Evolutionary conservation across 2,329 filamentous ascomycete species (phyloP), one percentile per base, ranked within the genome.

Genomic region (Corinectria fuckeliana): DNA sequence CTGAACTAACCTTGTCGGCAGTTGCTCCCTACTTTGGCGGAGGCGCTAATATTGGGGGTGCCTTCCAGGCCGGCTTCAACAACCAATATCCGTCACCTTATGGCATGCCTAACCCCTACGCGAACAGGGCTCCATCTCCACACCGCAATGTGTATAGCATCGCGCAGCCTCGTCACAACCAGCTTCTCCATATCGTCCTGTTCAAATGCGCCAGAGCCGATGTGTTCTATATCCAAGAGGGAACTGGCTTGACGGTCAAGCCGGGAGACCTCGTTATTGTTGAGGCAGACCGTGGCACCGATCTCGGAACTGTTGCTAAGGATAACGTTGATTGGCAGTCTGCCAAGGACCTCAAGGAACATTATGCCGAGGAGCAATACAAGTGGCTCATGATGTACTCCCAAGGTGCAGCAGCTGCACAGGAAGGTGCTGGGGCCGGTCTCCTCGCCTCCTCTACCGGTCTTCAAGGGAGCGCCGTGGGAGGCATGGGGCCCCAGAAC

Each of bases 371-470:
- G 74, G 93, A 98, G 74, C 95, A 99, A 75, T 97, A 97, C 79
- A 93, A 93, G 71, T 98, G 94, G 92, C 84, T 99, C 52, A 97
- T 98, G 91, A 95, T 98, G 91, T 99, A 97, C 76, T 97, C 93
- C 1, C 89, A 93, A 74, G 91, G 88, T 72, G 91, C 86, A 7
- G 85, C 84, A 32, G 84, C 82, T 20, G 84, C 82, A 20, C 82
- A 88, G 56, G 87, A 89, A 62, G 83, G 85, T 21, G 79, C 84
- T 6, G 83, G 85, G 32, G 83, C 84, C 50, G 87, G 89, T 25
- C 80, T 88, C 51, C 83, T 89, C 76, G 84, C 88, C 9, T 84
- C 85, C 13, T 80, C 88, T 13, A 88, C 84, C 67, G 84, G 86
- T 44, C 79, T 88, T 60, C 86, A 88, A 62, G 87, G 86, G 55